A percentile compares a stretch with the other conserved stretches of the same genome.
phyloP scores from a whole-genome alignment of 345 rosid species.

The Cardamine occulta region DNA sequence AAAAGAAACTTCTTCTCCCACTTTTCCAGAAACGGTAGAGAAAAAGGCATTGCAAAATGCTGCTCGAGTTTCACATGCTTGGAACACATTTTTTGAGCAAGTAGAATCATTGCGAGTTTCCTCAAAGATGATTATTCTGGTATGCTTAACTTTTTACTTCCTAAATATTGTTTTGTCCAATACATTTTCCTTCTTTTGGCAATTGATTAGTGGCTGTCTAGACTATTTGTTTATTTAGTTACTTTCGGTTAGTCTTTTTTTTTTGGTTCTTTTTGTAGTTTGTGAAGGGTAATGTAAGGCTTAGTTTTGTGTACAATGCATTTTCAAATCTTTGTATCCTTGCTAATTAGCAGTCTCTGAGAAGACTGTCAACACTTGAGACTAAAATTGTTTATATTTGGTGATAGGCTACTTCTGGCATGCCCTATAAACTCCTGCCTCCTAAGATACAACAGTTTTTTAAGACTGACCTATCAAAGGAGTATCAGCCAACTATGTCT shows the following conservation, averaged over 20 bases:
- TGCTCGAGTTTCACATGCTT: conserved; percentile 61
- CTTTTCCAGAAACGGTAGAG: conserved; percentile 43
- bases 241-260: background rate
- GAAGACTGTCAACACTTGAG: conserved; percentile 24
- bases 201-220: background rate
- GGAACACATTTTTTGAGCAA: conserved; percentile 92
- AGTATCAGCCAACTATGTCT: conserved; percentile 49
- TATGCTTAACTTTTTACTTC: conserved; percentile 36
- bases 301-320: conserved; percentile 14
- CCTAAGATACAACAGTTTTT: conserved; percentile 68
- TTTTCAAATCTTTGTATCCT: background rate
- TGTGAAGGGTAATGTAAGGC: conserved; percentile 24
- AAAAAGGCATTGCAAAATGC: conserved; percentile 36
- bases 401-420: conserved; percentile 85
- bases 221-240: conserved; percentile 22
- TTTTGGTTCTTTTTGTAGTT: background rate
- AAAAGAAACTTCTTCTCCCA: conserved; percentile 44
- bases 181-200: conserved; percentile 16
- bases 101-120: conserved; percentile 76
- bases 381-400: conserved; percentile 33
- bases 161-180: conserved; percentile 19
- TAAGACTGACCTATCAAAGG: conserved; percentile 55
- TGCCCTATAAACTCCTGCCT: conserved; percentile 67
- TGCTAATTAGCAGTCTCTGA: conserved; percentile 30
- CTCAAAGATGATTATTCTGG: conserved; percentile 86